Conservation (phyloP, 768 basidiomycete genomes). For the Coprinellus aureogranulatus region DNA sequence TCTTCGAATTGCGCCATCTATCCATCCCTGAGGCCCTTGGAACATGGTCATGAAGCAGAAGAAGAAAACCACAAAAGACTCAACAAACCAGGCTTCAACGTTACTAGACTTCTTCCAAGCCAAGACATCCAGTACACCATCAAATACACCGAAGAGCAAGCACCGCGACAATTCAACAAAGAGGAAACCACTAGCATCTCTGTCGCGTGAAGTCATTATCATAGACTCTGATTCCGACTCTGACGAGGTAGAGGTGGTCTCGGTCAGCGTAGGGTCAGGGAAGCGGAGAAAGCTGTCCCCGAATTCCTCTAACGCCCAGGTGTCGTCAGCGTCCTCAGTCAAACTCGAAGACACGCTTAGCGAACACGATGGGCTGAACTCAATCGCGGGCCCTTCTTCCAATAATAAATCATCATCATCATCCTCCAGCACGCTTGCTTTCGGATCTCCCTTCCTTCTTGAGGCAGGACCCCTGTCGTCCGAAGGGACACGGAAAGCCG, state of each 20-base stretch:
- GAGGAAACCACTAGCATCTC: not conserved
- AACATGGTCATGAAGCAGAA: slow-evolving; percentile 5
- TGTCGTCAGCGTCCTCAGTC: not conserved
- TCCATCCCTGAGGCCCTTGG: not conserved
- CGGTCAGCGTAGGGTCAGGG: slow-evolving; percentile 5
- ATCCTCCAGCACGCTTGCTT: not conserved
- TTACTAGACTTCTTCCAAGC: slow-evolving; percentile 11
- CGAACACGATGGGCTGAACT: too few species aligned
- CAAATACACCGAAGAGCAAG: not conserved
- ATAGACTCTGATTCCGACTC: slow-evolving; percentile 62
- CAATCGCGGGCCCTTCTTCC: not conserved
- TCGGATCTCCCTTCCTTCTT: not conserved
- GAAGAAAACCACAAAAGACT: slow-evolving; percentile 5
- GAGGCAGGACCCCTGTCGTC: not conserved
- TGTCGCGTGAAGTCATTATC: slow-evolving; percentile 46
- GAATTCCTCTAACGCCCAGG: not conserved
- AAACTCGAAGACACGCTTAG: slow-evolving; percentile 12
- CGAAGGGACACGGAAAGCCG: too few species aligned
- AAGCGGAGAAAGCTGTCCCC: slow-evolving; percentile 24
- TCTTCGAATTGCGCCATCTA: not conserved
- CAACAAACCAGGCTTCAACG: not conserved
- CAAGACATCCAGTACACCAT: not conserved
- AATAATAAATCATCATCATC: not conserved
- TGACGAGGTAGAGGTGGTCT: slow-evolving; percentile 33
- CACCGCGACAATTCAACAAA: not conserved